Base-by-base conservation (phyloP, 164 flowering plant genomes). In the Vitis amurensis region DNA sequence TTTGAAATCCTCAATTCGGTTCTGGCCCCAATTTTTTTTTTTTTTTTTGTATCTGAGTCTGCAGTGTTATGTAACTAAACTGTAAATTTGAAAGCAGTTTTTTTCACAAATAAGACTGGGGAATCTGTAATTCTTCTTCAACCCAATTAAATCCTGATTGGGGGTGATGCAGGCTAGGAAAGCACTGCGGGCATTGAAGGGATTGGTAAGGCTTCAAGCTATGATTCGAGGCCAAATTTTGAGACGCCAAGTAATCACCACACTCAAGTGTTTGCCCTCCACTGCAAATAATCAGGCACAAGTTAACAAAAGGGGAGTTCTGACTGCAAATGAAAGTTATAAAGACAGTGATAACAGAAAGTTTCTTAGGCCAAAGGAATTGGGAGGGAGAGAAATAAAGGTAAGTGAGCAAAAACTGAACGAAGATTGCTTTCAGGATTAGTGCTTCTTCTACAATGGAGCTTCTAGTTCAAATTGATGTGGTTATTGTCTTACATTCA, bases 171-270 rank as follows among this genome's bases (percentile, higher is more conserved):
- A 93, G 98, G 98, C 98, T 53, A 86, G 93, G 79, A 91, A 88
- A 77, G 98, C 98, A 55, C 75, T 93, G 71, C 71, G 86, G 63
- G 98, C 97, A 66, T 68, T 93, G 74, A 93, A 86, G 78, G 98
- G 93, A 80, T 71, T 93, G 31, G 95, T 93, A 74, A 87, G 71
- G 74, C 88, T 93, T 67, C 98, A 93, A 81, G 98, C 98, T 19
- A 76, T 93, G 72, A 80, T 82, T 67, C 88, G 97, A 9, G 95
- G 98, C 11, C 79, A 76, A 79, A 81, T 86, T 50, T 92, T 84
- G 59, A 89, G 98, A 64, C 87, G 89, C 50, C 82, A 73, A 79
- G 67, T 70, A 19, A 55, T 52, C n/a, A 55, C 71, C 47, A 57
- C 71, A 19, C 72, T 86, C 61, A 82, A 82, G 76, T 64, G 73